A percentile compares a stretch with the other conserved stretches of the same genome.
These are phyloP conservation scores for Aspergillus candidus DNA, from an alignment of 2,329 filamentous ascomycete species.

Conservation along the genomic window DNA sequence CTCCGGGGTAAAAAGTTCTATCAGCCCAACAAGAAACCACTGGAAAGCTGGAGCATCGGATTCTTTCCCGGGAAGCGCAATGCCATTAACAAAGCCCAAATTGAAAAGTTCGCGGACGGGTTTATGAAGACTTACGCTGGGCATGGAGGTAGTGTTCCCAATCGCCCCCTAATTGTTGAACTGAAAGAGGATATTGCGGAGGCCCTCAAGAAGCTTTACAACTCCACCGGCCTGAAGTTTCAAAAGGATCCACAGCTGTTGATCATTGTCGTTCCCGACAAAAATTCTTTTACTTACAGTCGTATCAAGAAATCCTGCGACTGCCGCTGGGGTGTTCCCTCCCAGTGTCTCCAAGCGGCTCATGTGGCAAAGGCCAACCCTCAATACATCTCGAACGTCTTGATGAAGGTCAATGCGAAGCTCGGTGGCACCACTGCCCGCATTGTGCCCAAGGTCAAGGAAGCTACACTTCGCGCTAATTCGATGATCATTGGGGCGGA, in stretches of 20 bases:
- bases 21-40: constrained; percentile 53
- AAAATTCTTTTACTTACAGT: constrained; percentile 67
- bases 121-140: constrained; percentile 57
- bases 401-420: constrained; percentile 96
- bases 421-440: constrained; percentile 72
- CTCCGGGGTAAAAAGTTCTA: constrained; percentile 75
- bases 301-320: constrained; percentile 86
- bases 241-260: constrained; percentile 64
- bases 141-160: constrained; percentile 55
- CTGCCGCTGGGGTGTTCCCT: constrained; percentile 73
- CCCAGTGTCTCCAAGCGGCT: constrained; percentile 69
- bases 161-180: constrained; percentile 42
- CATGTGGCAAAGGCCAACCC: constrained; percentile 64
- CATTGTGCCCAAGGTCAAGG: constrained; percentile 39
- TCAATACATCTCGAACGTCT: constrained; percentile 89
- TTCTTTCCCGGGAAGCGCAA: constrained; percentile 55
- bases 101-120: constrained; percentile 51
- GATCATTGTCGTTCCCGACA: constrained; percentile 68
- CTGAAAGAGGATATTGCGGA: constrained; percentile 44
- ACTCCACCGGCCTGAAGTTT: constrained; percentile 48
- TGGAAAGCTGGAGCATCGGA: constrained; percentile 71
- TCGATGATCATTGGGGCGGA: constrained; percentile 89
- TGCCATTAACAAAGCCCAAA: constrained; percentile 37
- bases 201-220: constrained; percentile 52
- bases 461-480: constrained; percentile 29